Conservation (phyloP, 139 green algal species). For the Picochlorum sp. region DNA sequence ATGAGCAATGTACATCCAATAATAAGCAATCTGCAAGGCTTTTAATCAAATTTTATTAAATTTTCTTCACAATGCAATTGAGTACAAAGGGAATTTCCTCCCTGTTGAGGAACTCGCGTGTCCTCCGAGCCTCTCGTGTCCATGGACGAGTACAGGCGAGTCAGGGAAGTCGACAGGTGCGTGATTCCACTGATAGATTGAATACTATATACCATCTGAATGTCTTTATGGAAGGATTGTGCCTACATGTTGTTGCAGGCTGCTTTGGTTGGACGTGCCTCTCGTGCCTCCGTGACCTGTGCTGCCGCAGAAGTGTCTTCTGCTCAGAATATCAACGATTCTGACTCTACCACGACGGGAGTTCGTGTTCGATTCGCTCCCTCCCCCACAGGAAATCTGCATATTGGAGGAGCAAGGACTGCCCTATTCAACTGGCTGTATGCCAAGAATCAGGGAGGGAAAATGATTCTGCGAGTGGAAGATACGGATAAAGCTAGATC, state of each 20-base stretch:
- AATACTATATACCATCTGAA: no score
- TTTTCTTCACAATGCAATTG: no score
- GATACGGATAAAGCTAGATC: constrained; percentile 92
- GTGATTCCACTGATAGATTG: no score
- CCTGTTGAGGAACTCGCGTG: no score
- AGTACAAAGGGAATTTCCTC: no score
- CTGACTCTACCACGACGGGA: constrained; percentile 2
- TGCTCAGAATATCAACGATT: background rate
- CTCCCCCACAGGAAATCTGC: constrained; percentile 95
- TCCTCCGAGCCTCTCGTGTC: no score
- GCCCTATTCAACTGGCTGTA: constrained; percentile 99
- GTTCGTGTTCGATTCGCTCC: constrained; percentile 89
- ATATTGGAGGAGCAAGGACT: constrained; percentile 93
- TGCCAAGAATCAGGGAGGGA: constrained; percentile 73
- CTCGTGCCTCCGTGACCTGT: background rate
- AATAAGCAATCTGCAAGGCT: no score
- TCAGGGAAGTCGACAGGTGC: no score
- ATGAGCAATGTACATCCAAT: no score
- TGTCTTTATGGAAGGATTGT: no score
- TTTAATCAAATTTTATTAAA: no score
- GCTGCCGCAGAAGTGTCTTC: constrained; percentile 6
- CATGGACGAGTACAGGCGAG: no score
- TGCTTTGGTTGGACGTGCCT: background rate
- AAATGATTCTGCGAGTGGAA: constrained; percentile 94
- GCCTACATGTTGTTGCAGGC: background rate